phyloP scores from a whole-genome alignment of 1,284 basidiomycete genomes.

The Schizophyllum amplum region DNA sequence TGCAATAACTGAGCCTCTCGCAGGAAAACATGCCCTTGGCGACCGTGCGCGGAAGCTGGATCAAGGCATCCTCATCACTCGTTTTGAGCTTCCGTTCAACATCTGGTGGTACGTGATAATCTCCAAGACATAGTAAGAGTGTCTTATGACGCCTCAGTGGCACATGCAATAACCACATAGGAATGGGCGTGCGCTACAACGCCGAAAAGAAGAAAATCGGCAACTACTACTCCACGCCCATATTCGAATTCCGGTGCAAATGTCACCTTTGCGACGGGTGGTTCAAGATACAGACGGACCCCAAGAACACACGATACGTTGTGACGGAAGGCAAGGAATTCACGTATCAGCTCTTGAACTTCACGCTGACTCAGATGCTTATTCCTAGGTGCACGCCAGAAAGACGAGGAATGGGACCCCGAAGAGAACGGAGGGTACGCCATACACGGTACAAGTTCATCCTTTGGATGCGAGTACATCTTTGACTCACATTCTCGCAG shows the following conservation, averaged over 20 bases:
- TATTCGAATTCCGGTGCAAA: constrained; percentile 93
- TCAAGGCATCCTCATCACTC: constrained; percentile 88
- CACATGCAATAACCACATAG: constrained; percentile 89
- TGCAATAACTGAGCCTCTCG: constrained; percentile 13
- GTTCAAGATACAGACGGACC: constrained; percentile 98
- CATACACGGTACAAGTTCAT: constrained; percentile 57
- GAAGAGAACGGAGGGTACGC: constrained; percentile 91
- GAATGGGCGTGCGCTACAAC: constrained; percentile 97
- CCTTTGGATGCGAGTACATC: neutral
- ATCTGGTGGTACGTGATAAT: constrained; percentile 83
- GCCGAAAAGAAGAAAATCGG: constrained; percentile 97
- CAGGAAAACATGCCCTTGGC: constrained; percentile 91
- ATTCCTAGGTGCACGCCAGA: constrained; percentile 79
- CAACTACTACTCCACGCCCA: constrained; percentile 91
- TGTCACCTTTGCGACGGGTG: constrained; percentile 89
- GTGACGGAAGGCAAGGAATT: neutral
- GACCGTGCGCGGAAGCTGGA: constrained; percentile 89
- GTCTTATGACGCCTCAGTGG: constrained; percentile 38
- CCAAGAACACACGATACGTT: constrained; percentile 41
- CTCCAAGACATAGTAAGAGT: neutral
- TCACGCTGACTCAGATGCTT: constrained; percentile 86
- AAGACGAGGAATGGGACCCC: constrained; percentile 94
- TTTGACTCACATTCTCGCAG: constrained; percentile 26
- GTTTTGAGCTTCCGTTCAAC: constrained; percentile 94
- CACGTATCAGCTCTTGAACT: neutral